These are phyloP conservation scores for Cephaloascus albidus DNA, from an alignment of 805 yeast species.

Conservation along the genomic window DNA sequence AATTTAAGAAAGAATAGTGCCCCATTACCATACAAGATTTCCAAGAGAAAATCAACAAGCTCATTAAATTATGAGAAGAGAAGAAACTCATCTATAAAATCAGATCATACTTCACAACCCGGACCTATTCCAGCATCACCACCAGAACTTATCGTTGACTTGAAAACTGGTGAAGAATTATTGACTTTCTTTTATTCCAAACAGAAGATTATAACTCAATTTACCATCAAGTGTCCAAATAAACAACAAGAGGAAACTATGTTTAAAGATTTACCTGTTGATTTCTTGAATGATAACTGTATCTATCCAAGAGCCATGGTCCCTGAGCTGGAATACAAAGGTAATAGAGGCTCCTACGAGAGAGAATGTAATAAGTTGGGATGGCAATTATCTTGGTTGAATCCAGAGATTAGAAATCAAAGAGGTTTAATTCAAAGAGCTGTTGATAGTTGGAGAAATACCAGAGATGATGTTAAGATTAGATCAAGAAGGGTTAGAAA, in stretches of 20 bases:
- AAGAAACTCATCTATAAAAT: background rate
- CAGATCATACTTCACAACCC: slow-evolving; percentile 7
- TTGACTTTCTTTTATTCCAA: slow-evolving; percentile 18
- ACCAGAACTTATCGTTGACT: slow-evolving; percentile 12
- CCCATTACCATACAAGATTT: background rate
- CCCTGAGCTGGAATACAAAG: slow-evolving; percentile 28
- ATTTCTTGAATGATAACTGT: slow-evolving; percentile 29
- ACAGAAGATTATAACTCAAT: slow-evolving; percentile 14
- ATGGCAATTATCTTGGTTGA: slow-evolving; percentile 33
- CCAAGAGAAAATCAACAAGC: background rate
- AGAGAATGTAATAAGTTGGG: slow-evolving; percentile 38
- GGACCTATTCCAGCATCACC: slow-evolving; percentile 18
- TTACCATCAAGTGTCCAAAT: slow-evolving; percentile 12
- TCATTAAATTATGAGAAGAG: background rate
- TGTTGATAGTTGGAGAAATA: slow-evolving; percentile 42
- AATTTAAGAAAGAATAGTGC: background rate
- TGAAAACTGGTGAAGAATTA: slow-evolving; percentile 15
- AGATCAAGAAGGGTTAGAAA: slow-evolving; percentile 34
- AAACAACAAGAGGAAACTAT: background rate
- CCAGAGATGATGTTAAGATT: slow-evolving; percentile 23
- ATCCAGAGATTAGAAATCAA: slow-evolving; percentile 30
- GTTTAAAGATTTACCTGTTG: slow-evolving; percentile 1
- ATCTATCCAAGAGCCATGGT: slow-evolving; percentile 40
- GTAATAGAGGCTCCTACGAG: slow-evolving; percentile 36
- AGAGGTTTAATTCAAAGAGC: slow-evolving; percentile 43